Evolutionary conservation across 441 rosid species (phyloP), one percentile per base, ranked within the genome.

Genomic region (Isatis lusitanica): DNA sequence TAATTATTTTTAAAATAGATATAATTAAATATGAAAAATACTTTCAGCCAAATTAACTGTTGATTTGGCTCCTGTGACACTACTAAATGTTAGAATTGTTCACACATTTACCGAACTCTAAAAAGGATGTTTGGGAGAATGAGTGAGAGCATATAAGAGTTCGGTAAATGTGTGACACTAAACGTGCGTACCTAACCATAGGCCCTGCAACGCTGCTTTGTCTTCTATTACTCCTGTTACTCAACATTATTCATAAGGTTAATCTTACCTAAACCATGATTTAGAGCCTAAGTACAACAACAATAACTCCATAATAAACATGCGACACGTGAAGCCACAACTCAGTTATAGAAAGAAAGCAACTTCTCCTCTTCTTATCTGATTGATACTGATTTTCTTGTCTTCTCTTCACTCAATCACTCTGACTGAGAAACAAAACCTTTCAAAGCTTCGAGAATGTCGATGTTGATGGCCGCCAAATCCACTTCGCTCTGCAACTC

Each of bases 391-490:
- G 7, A 50, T 39, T 1, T 9, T 16, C 16, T 58, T 26, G 28
- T 26, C 28, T 30, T 31, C 61, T 38, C 53, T 48, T 50, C 62
- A 67, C 55, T 47, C 42, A 33, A 7, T 50, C 62, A 67, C 55
- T 47, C 42, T 47, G 11, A 6, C 31, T 26, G 11, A 4, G 6
- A 0, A 2, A 3, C 2, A 46, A 50, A 10, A 21, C n/a, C 21
- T 51, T 51, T 43, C 4, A n/a, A 24, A 61, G 30, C 60, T 63
- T 46, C 52, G 28, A 76, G 0, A 57, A 70, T 76, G 76, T 64
- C 76, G n/a, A 58, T 71, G 63, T 15, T 76, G 64, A 70, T 65
- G 72, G 72, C 72, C 17, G 72, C 63, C 21, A 70, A 76, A 42
- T 46, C 76, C 1, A 71, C 68, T 71, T 70, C 72, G 24, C 68